Evolutionary conservation across 106 monocot genomes (phyloP), one percentile per base, ranked within the genome.

Genomic region (Agapanthus africanus): DNA sequence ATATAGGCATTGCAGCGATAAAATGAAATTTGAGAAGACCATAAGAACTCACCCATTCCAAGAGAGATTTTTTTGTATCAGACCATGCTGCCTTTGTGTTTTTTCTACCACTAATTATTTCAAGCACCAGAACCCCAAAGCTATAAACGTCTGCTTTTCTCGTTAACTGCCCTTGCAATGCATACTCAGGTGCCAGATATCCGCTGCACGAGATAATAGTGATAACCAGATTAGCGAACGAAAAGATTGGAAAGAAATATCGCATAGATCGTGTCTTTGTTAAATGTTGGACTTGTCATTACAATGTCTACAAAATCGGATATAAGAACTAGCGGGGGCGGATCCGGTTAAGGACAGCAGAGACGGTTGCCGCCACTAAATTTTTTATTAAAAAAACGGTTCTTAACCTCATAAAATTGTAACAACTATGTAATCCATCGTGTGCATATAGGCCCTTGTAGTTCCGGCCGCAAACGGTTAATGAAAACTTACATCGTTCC

Each of bases 131-230:
- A 7, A 92, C 85, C 6, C 91, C 91, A 71, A 92, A 92, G 65
- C 91, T 92, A 68, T 92, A 92, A 51, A 88, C 59, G 54, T 92
- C 91, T 40, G 91, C 88, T 66, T 88, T 92, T 62, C 82, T 92
- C 15, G 91, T 92, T 56, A 92, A 63, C 71, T 85, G 85, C 0
- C 91, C 91, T 40, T 72, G 80, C 61, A 77, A 54, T 15, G 84
- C 87, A 77, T 91, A 91, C 66, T 91, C 90, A 23, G 91, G 91
- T 57, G 88, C 88, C 76, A 92, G 65, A 72, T 92, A 92, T 52
- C 88, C 91, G 21, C 88, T 91, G 84, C 56, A 76, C 49, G 26
- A 5, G 26, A 64, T 40, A 57, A 44, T 37, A 64, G n/a, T 25
- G 19, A 23, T 13, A n/a, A 56, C 11, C n/a, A 8, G 25, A 18